Base-by-base conservation (phyloP, 1,284 basidiomycete genomes). In the Ganoderma sp. region DNA sequence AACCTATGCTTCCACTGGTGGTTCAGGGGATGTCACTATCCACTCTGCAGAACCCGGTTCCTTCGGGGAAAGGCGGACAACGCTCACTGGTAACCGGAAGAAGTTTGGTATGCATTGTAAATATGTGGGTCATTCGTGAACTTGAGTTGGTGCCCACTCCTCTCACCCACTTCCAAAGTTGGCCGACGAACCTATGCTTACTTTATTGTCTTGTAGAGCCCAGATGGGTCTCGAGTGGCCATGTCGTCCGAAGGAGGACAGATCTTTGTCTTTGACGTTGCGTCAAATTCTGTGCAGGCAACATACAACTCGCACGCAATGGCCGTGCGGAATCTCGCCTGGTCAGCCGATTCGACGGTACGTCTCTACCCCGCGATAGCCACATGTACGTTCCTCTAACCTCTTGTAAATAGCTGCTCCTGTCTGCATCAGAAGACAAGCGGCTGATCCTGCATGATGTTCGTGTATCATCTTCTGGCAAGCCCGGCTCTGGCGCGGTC, bases 401-500 rank as follows among this genome's bases (percentile, higher is more conserved):
- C 15, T 17, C 60, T 12, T 32, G 17, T 5, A 22, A 60, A 12
- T 70, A 95, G 94, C 85, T 94, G 66, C 84, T 97, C 6, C 82
- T 95, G 60, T 93, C 92, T 41, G 95, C 91, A 6, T 94, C 94
- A 1, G 95, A 97, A 78, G 95, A 97, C 79, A 92, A 94, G 76
- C 88, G 93, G 17, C 88, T 97, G 65, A 89, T 94, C 62, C 80
- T 96, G 54, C 94, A 96, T 78, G 95, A 97, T 76, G 91, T 95
- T 19, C 89, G 92, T 45, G 80, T 79, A 60, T 83, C 87, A 0
- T 76, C 88, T 2, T 84, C 88, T 22, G 85, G 81, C 66, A 85
- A 83, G 71, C 81, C 84, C 17, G 90, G 92, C 1, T 87, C 87
- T 42, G 92, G 92, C 32, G 90, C 90, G 1, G 93, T 96, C 19